phyloP scores from a whole-genome alignment of 1,284 basidiomycete species.

The Malassezia globosa region DNA sequence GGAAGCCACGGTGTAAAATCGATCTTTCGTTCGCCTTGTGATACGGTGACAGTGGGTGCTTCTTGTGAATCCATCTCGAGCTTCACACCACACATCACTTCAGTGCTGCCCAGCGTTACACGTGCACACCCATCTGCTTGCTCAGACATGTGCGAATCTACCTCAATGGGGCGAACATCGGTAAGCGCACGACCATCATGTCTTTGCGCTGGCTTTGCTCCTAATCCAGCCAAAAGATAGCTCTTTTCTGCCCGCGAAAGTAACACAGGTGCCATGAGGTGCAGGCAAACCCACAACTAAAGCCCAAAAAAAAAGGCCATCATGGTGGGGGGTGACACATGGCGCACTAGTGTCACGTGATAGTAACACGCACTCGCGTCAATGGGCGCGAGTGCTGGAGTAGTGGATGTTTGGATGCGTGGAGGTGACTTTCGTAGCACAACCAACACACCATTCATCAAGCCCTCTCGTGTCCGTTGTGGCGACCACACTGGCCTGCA shows the following conservation, averaged over 20 bases:
- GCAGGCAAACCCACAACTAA: neutral
- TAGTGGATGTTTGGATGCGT: too few species aligned
- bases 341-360: constrained; percentile 7
- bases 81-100: constrained; percentile 37
- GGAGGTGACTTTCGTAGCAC: neutral
- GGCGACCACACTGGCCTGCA: too few species aligned
- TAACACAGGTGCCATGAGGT: constrained; percentile 28
- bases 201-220: constrained; percentile 25
- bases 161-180: constrained; percentile 28
- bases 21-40: neutral
- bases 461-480: too few species aligned
- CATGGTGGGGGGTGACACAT: too few species aligned
- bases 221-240: constrained; percentile 33
- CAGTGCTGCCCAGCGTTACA: constrained; percentile 30
- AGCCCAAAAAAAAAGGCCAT: neutral
- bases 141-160: constrained; percentile 23
- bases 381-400: too few species aligned
- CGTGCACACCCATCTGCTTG: constrained; percentile 35
- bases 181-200: constrained; percentile 26
- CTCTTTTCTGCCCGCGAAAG: constrained; percentile 36
- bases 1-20: constrained; percentile 11
- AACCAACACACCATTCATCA: constrained; percentile 3
- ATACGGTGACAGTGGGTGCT: neutral
- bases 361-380: neutral
- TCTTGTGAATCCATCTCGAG: constrained; percentile 20